Evolutionary conservation across 2,329 filamentous ascomycete genomes (phyloP).

Genomic region (Penicillium psychrosexuale): DNA sequence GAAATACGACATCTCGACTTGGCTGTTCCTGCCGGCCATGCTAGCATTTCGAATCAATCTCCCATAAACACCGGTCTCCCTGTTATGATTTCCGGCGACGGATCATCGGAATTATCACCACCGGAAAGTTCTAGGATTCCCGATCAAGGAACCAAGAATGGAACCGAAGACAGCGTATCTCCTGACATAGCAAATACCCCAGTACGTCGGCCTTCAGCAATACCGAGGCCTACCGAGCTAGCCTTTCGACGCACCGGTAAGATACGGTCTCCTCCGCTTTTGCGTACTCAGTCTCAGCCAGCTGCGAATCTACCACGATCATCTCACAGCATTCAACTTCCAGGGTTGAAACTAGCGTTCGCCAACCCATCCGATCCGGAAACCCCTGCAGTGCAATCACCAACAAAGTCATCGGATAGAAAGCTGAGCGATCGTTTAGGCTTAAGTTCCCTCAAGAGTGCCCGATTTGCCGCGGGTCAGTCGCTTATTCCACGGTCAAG

Average conservation of each 20-base stretch:
- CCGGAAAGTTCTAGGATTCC: conserved; percentile 12
- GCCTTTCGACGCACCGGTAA: conserved; percentile 37
- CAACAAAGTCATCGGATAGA: conserved; percentile 57
- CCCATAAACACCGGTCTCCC: conserved; percentile 10
- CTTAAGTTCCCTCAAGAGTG: conserved; percentile 61
- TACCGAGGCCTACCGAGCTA: conserved; percentile 40
- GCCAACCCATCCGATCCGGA: conserved; percentile 22
- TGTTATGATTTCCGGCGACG: conserved; percentile 8
- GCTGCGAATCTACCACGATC: conserved; percentile 31
- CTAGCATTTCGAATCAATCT: conserved; percentile 7
- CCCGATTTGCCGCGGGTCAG: conserved; percentile 47
- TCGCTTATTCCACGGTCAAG: conserved; percentile 87
- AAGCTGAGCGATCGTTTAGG: conserved; percentile 72
- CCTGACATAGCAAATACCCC: conserved; percentile 21
- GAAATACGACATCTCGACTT: conserved; percentile 62
- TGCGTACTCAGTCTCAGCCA: conserved; percentile 53
- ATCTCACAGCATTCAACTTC: conserved; percentile 20
- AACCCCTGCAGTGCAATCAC: conserved; percentile 22
- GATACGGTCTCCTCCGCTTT: conserved; percentile 46
- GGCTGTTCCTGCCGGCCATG: conserved; percentile 40
- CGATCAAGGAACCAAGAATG: conserved; percentile 7
- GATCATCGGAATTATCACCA: conserved; percentile 2
- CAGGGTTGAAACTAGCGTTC: conserved; percentile 22
- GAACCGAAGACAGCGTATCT: conserved; percentile 12
- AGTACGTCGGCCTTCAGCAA: conserved; percentile 35